Conservation (phyloP, 2,329 filamentous ascomycete genomes). For the Xylaria sp. region DNA sequence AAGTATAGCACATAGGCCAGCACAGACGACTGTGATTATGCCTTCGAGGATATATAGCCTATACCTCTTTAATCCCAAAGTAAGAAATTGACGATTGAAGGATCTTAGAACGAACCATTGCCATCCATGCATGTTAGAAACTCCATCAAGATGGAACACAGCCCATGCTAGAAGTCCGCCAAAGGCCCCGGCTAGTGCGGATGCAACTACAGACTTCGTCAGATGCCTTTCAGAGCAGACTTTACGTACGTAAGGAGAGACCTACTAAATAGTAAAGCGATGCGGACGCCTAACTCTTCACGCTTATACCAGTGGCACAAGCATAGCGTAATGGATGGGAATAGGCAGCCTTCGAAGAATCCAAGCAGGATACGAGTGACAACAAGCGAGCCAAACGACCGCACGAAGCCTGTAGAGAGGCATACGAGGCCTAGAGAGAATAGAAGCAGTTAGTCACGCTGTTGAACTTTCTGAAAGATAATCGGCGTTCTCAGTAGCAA, state of each 20-base stretch:
- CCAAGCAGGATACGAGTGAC: slow-evolving; percentile 45
- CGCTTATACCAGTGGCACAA: slow-evolving; percentile 49
- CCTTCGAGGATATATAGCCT: slow-evolving; percentile 44
- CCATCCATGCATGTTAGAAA: slow-evolving; percentile 43
- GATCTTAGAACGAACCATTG: slow-evolving; percentile 38
- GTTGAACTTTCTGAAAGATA: not conserved
- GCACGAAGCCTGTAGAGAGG: slow-evolving; percentile 44
- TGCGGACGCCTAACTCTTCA: slow-evolving; percentile 45
- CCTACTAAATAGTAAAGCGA: slow-evolving; percentile 45
- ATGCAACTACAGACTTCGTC: slow-evolving; percentile 38
- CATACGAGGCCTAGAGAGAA: slow-evolving; percentile 38
- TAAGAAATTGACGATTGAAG: fast-evolving
- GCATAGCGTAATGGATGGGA: slow-evolving; percentile 46
- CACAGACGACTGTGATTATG: slow-evolving; percentile 37
- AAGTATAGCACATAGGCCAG: slow-evolving; percentile 28
- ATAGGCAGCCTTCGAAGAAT: slow-evolving; percentile 47
- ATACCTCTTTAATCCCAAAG: not conserved
- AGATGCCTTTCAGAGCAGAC: not conserved
- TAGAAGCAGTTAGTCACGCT: not conserved
- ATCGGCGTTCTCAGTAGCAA: too few relatives aligned
- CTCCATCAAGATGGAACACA: slow-evolving; percentile 46
- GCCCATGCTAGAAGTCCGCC: slow-evolving; percentile 45
- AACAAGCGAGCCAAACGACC: slow-evolving; percentile 42
- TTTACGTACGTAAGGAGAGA: not conserved
- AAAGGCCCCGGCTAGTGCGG: slow-evolving; percentile 45